phyloP scores from a whole-genome alignment of 192 early-diverging fungal genomes.

The Backusella australiensis region DNA sequence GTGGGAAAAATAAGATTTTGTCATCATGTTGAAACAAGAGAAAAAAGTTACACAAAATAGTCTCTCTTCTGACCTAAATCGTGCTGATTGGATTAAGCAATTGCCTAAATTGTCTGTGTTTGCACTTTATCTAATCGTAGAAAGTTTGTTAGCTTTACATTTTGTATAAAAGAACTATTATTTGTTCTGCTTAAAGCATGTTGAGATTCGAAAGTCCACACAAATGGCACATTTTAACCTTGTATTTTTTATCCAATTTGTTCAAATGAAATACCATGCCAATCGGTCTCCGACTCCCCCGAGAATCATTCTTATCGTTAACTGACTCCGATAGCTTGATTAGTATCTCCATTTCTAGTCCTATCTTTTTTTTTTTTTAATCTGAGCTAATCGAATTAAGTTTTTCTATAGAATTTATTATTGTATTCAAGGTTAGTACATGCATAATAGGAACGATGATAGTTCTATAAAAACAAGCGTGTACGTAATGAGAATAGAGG shows the following conservation, averaged over 20 bases:
- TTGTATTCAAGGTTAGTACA: background rate
- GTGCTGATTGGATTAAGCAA: slow-evolving; percentile 5
- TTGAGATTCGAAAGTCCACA: background rate
- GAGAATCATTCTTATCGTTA: slow-evolving; percentile 13
- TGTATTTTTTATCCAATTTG: background rate
- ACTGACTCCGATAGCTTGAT: background rate
- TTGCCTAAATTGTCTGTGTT: background rate
- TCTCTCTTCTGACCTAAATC: slow-evolving; percentile 5
- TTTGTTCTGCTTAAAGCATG: background rate
- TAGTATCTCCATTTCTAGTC: background rate
- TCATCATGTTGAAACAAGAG: slow-evolving; percentile 1
- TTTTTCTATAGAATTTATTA: background rate
- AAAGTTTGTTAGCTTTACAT: background rate
- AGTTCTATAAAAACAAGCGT: background rate
- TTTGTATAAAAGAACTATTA: background rate
- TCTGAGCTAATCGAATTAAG: slow-evolving; percentile 7
- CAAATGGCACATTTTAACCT: background rate
- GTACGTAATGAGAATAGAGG: background rate
- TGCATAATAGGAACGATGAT: background rate
- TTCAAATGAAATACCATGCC: background rate
- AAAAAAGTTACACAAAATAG: slow-evolving; percentile 8
- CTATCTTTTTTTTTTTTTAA: background rate
- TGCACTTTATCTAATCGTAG: background rate
- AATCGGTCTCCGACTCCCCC: background rate
- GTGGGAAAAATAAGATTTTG: slow-evolving; percentile 10